These are phyloP conservation scores for Pluteus cervinus DNA, from an alignment of 768 basidiomycete species.

Conservation along the genomic window DNA sequence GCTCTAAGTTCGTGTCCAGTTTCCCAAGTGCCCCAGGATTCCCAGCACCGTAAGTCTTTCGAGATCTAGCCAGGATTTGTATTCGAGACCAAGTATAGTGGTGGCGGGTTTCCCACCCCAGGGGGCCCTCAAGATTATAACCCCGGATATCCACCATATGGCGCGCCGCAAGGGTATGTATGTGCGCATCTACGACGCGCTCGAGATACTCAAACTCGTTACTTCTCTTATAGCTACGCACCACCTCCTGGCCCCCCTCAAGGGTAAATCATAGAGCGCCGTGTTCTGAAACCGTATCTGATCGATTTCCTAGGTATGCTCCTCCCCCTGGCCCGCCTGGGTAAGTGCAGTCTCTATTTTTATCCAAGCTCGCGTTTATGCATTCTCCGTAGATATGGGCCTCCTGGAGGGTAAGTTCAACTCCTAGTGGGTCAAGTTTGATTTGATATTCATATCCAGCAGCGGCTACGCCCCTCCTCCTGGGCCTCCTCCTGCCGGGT, in stretches of 20 bases:
- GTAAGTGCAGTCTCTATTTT: slow-evolving; percentile 5
- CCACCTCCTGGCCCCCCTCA: slow-evolving; percentile 17
- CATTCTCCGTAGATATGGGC: slow-evolving; percentile 8
- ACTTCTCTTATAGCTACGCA: slow-evolving; percentile 11
- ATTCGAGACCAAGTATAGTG: slow-evolving; percentile 5
- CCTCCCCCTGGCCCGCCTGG: slow-evolving; percentile 14
- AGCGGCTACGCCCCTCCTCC: slow-evolving; percentile 17
- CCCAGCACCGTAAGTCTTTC: slow-evolving; percentile 11
- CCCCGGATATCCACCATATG: slow-evolving; percentile 35
- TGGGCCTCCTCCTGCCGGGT: slow-evolving; percentile 20
- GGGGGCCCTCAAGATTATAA: slow-evolving; percentile 25
- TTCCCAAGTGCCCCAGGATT: slow-evolving; percentile 23
- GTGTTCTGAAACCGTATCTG: not conserved
- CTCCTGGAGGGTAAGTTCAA: slow-evolving; percentile 21
- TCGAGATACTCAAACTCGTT: not conserved
- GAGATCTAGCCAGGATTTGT: not conserved
- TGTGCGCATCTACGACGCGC: too few species aligned
- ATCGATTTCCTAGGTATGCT: slow-evolving; percentile 10
- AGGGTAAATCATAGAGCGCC: slow-evolving; percentile 9
- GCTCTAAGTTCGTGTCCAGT: slow-evolving; percentile 8
- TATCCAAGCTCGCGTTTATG: not conserved
- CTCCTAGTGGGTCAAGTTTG: slow-evolving; percentile 9
- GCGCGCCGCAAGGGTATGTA: slow-evolving; percentile 4
- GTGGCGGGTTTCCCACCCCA: slow-evolving; percentile 11
- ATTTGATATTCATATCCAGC: slow-evolving; percentile 15